A percentile compares a stretch with the other conserved stretches of the same genome.
phyloP scores from a whole-genome alignment of 2,329 filamentous ascomycete species.

The Aureobasidium sp. region DNA sequence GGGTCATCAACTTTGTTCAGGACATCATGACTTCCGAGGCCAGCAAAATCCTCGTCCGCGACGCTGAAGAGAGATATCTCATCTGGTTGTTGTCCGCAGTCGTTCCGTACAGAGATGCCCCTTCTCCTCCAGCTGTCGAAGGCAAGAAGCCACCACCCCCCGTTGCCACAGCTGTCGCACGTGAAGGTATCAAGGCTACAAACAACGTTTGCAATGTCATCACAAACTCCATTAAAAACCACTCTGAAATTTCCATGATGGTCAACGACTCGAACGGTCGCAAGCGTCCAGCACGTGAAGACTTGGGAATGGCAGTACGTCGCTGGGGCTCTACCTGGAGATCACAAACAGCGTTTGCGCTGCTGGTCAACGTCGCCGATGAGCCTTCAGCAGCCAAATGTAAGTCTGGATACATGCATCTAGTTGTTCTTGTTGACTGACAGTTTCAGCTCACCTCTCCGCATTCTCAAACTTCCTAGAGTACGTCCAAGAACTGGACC shows the following conservation, averaged over 20 bases:
- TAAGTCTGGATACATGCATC: constrained; percentile 25
- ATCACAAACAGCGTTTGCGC: constrained; percentile 57
- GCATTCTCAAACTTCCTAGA: constrained; percentile 47
- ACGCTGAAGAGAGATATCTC: constrained; percentile 57
- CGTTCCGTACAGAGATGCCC: constrained; percentile 59
- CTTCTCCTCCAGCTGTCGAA: constrained; percentile 28
- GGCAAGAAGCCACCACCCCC: constrained; percentile 48
- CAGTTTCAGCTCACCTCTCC: constrained; percentile 34
- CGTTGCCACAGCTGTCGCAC: constrained; percentile 53
- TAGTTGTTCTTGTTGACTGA: not conserved
- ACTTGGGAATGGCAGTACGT: constrained; percentile 65
- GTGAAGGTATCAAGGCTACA: constrained; percentile 69
- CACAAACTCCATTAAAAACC: constrained; percentile 54
- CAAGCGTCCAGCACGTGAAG: constrained; percentile 46
- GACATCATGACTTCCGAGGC: constrained; percentile 34
- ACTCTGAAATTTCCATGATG: constrained; percentile 51
- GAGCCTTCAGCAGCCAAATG: constrained; percentile 32
- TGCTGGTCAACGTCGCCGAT: constrained; percentile 53
- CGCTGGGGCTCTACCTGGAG: constrained; percentile 66
- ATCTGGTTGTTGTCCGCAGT: constrained; percentile 71
- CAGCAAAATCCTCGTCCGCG: constrained; percentile 42
- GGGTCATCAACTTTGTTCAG: constrained; percentile 56
- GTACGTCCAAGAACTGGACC: constrained; percentile 40
- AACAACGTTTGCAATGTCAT: constrained; percentile 67
- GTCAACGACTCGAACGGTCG: constrained; percentile 46